Evolutionary conservation across 208 protist genomes (phyloP), one percentile per base, ranked within the genome.

Genomic region (Acanthamoeba sp.): DNA sequence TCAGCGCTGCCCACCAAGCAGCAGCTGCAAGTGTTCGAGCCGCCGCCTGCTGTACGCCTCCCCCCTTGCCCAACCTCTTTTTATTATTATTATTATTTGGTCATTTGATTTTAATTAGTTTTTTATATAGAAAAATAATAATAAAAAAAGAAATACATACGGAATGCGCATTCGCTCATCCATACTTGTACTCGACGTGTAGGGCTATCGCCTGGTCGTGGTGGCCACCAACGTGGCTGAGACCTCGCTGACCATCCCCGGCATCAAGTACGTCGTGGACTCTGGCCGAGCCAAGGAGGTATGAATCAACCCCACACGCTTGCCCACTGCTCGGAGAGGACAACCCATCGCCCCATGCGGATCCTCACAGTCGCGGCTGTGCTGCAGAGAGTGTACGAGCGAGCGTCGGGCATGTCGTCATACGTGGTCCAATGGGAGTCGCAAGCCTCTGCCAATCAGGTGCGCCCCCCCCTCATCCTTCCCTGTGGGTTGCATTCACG

Each of bases 201-300:
- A 87, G 78, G 78, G 78, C 78, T 87, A 62, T 27, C 78, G 78
- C 24, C 99, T 99, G 95, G 97, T 99, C 27, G 99, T 99, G 48
- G 97, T 99, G 18, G 98, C 99, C 34, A 99, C 99, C 48, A 99
- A 99, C 97, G 98, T 99, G 1, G 99, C 99, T n/a, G 99, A 99
- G 96, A 99, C 99, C 6, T 99, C 99, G 78, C 97, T 99, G 34
- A 99, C 99, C 1, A 99, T 99, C 89, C 99, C 99, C 29, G 98
- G 98, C 91, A 99, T 99, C 94, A 95, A 97, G 64, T 99, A 99
- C 94, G 98, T 99, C 1, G 97, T 99, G 14, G 98, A 99, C 92
- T 95, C 91, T 22, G 98, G 98, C 36, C 36, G 94, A 27, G 93
- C 91, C 12, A 98, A 98, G 57, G 38, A 96, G 78, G 89, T 94